phyloP scores from a whole-genome alignment of 352 stramenopile species.

The Pythium scleroteichum region DNA sequence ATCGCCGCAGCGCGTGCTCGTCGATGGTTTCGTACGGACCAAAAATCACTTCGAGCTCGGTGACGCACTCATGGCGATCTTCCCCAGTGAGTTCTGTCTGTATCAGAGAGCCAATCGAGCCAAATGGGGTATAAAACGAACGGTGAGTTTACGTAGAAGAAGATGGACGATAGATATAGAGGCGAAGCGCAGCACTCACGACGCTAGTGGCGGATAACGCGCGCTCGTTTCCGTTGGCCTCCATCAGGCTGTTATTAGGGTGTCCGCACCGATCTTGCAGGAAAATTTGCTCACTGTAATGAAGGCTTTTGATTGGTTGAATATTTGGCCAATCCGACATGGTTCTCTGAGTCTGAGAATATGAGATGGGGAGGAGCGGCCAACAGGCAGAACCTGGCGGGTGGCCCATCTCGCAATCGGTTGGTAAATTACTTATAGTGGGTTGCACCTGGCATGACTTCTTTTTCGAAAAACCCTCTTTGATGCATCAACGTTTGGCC shows the following conservation, averaged over 20 bases:
- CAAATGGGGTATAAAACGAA: constrained; percentile 15
- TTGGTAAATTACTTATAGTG: constrained; percentile 15
- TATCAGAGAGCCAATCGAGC: neutral
- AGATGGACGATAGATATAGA: neutral
- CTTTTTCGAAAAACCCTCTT: constrained; percentile 18
- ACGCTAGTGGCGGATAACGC: constrained; percentile 41
- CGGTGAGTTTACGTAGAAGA: neutral
- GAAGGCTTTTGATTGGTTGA: constrained; percentile 1
- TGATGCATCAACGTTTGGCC: no score
- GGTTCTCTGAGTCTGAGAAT: constrained; percentile 12
- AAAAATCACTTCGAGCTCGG: constrained; percentile 87
- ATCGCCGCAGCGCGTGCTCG: constrained; percentile 41
- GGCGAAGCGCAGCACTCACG: constrained; percentile 28
- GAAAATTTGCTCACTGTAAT: constrained; percentile 6
- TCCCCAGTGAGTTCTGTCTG: constrained; percentile 64
- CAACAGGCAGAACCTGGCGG: neutral
- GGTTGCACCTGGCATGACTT: neutral
- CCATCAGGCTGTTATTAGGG: constrained; percentile 14
- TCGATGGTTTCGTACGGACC: constrained; percentile 53
- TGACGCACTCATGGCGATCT: constrained; percentile 57
- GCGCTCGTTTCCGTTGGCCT: constrained; percentile 19
- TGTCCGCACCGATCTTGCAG: constrained; percentile 6
- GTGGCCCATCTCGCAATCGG: constrained; percentile 17
- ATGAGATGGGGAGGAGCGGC: constrained; percentile 13
- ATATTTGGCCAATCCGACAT: constrained; percentile 8